Conservation (phyloP, 2,329 filamentous ascomycete genomes). For the Erysiphe neolycopersici region DNA sequence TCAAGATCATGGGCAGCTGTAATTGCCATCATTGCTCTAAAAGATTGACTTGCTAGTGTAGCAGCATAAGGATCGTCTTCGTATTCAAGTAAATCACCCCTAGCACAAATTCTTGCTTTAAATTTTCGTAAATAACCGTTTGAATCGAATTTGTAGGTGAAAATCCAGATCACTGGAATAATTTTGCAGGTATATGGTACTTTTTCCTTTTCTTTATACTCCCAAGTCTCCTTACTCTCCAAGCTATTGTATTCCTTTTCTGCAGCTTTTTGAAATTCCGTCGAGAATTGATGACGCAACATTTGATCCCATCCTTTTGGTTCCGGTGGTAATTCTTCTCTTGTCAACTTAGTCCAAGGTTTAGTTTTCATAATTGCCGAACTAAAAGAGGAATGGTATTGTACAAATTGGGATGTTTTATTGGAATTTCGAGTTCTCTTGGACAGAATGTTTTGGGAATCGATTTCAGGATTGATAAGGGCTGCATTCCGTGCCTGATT, state of each 20-base stretch:
- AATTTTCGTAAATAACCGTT: constrained; percentile 6
- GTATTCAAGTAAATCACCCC: constrained; percentile 5
- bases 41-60: neutral
- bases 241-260: neutral
- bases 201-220: too few relatives aligned
- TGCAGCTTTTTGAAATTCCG: neutral
- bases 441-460: too few relatives aligned
- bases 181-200: too few relatives aligned
- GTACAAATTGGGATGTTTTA: too few relatives aligned
- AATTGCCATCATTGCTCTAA: constrained; percentile 1
- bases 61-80: constrained; percentile 1
- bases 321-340: neutral
- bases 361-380: neutral
- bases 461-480: too few relatives aligned
- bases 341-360: neutral
- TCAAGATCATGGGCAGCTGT: neutral
- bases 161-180: constrained; percentile 1
- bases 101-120: constrained; percentile 7
- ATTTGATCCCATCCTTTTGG: neutral
- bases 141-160: constrained; percentile 9
- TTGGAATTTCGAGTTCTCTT: too few relatives aligned
- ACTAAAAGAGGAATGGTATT: too few relatives aligned
- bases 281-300: neutral
- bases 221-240: too few relatives aligned
- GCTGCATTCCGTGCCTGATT: too few relatives aligned